Evolutionary conservation across 768 basidiomycete genomes (phyloP).

Genomic region (Termitomyces sp.): DNA sequence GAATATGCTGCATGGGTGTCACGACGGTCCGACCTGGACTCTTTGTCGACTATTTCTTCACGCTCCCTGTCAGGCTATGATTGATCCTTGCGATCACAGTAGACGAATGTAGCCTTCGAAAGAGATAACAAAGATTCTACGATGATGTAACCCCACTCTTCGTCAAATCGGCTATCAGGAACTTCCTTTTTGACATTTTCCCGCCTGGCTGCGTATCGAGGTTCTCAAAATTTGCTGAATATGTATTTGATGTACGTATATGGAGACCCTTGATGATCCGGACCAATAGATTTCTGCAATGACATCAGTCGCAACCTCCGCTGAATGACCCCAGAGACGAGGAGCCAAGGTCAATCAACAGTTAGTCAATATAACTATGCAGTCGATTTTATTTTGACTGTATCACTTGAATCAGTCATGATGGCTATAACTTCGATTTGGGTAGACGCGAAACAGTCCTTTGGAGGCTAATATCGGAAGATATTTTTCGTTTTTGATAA

Average conservation of each 20-base stretch:
- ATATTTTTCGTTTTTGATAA: background rate
- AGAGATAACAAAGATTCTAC: background rate
- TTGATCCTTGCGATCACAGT: background rate
- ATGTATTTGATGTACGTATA: too few relatives aligned
- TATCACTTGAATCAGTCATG: background rate
- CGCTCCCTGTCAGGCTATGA: background rate
- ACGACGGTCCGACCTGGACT: too few relatives aligned
- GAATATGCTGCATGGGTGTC: background rate
- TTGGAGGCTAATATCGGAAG: background rate
- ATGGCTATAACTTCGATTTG: background rate
- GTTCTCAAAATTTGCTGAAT: background rate
- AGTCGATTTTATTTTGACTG: background rate
- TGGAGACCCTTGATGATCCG: background rate
- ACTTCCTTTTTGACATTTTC: background rate
- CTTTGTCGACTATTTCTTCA: too few relatives aligned
- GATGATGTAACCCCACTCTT: background rate
- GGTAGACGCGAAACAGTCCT: background rate
- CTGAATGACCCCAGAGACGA: background rate
- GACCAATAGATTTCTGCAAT: background rate
- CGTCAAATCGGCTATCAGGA: background rate
- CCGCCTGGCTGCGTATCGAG: background rate
- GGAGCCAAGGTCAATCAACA: too few relatives aligned
- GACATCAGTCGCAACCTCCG: background rate
- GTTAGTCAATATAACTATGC: background rate
- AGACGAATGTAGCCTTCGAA: background rate